Evolutionary conservation across 2,329 filamentous ascomycete genomes (phyloP), one percentile per base, ranked within the genome.

Genomic region (Ophiocordyceps unilateralis): DNA sequence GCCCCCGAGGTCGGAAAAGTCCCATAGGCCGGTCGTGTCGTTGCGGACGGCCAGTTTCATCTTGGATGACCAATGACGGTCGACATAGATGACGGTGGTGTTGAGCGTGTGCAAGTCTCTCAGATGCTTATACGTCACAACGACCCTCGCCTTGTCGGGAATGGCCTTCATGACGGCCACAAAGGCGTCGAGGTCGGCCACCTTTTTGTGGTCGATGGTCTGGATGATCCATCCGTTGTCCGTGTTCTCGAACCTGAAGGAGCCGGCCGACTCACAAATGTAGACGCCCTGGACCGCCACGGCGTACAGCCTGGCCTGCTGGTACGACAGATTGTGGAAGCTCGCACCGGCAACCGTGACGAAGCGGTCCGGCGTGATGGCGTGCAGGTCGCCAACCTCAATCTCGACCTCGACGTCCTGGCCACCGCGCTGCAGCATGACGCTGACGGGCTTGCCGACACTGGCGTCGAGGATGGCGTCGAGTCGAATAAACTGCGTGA

Each of bases 301-400:
- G 28, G 88, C 89, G 58, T 95, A 96, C 5, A 95, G 73, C 10
- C 91, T 80, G n/a, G 91, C 87, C 62, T 96, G 88, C 58, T 98
- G 91, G 60, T 98, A 98, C 1, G 93, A 98, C 17, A 98, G 69
- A 57, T 93, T 78, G 64, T 98, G 93, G 68, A 98, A 96, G 46
- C 87, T 89, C 21, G 81, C 91, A 19, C 91, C 93, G 37, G 88
- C 85, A 38, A 96, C 89, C 5, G 87, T 85, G 43, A 96, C 83
- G 57, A 96, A 98, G 47, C 88, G 82, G 62, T 95, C 88, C 14
- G 93, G 91, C 3, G 91, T 96, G 58, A 98, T 98, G 45, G 74
- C 75, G 65, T 98, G 91, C 47, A 98, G 71, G 58, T 98, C 84
- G 41, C 84, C 87, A 39, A 96, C 88, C 42, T 77, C 66, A 44